phyloP scores from a whole-genome alignment of 2,329 filamentous ascomycete genomes.

The Didymella pomorum region DNA sequence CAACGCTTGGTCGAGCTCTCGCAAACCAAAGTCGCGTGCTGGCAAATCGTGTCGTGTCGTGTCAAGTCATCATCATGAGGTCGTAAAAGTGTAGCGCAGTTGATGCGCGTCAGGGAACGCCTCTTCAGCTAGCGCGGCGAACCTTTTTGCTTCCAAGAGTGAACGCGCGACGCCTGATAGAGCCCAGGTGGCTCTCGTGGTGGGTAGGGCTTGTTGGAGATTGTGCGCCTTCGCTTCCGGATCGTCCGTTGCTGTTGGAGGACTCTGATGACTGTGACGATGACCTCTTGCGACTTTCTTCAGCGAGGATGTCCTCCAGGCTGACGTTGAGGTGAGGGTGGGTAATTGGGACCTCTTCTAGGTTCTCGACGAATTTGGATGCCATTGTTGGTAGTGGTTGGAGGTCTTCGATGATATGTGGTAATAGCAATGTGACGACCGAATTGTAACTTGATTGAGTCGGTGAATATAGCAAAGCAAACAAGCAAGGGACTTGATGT shows the following conservation, averaged over 20 bases:
- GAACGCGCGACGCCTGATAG: conserved; percentile 38
- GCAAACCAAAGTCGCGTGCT: conserved; percentile 2
- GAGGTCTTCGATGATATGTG: background rate
- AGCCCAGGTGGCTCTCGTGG: conserved; percentile 30
- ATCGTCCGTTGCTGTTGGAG: conserved; percentile 32
- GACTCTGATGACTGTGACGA: conserved; percentile 43
- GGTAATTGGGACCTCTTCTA: conserved; percentile 48
- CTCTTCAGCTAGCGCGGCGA: conserved; percentile 31
- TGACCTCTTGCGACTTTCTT: conserved; percentile 47
- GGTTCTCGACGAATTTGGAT: conserved; percentile 51
- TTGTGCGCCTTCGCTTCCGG: conserved; percentile 34
- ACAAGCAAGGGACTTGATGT: conserved; percentile 17
- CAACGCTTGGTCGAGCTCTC: conserved; percentile 42
- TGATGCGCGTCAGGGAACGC: conserved; percentile 1
- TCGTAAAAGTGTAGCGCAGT: conserved; percentile 18
- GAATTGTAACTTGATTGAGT: background rate
- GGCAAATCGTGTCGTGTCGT: conserved; percentile 12
- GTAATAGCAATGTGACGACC: background rate
- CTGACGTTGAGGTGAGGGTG: conserved; percentile 52
- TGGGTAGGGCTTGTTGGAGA: conserved; percentile 41
- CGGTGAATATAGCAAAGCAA: conserved; percentile 10
- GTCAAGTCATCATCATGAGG: conserved; percentile 18
- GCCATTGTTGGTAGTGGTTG: conserved; percentile 33
- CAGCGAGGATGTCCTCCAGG: conserved; percentile 51
- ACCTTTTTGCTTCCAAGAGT: conserved; percentile 47